Evolutionary conservation across 805 yeast species (phyloP).

Genomic region (Cephaloascus fragrans): DNA sequence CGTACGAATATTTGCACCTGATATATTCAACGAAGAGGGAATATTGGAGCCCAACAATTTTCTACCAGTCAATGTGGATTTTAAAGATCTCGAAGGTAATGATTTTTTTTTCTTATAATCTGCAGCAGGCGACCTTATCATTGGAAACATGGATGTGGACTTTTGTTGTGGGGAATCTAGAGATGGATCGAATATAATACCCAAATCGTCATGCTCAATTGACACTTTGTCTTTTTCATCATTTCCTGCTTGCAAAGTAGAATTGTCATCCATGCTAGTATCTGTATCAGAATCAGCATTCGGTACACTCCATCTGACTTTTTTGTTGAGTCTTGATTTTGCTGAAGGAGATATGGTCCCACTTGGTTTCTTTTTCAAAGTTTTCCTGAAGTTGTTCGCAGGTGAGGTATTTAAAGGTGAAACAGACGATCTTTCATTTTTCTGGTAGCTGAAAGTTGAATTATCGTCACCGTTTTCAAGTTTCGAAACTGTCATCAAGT

Average conservation of each 20-base stretch:
- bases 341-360: constrained; percentile 1
- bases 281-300: constrained; percentile 11
- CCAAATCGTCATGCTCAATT: constrained; percentile 17
- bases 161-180: constrained; percentile 20
- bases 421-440: constrained; percentile 12
- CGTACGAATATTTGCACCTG: background rate
- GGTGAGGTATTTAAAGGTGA: constrained; percentile 19
- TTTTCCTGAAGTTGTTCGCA: constrained; percentile 11
- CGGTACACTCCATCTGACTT: constrained; percentile 38
- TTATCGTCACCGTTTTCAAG: background rate
- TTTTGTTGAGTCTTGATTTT: constrained; percentile 18
- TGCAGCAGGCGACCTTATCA: constrained; percentile 6
- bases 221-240: constrained; percentile 22
- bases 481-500: background rate
- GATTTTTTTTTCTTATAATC: constrained; percentile 12
- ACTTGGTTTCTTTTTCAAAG: constrained; percentile 6
- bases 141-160: constrained; percentile 1
- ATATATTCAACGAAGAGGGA: background rate
- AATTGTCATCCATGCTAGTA: constrained; percentile 19
- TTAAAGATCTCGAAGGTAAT: constrained; percentile 11
- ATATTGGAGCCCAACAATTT: background rate
- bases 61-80: constrained; percentile 4
- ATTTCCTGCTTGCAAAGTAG: constrained; percentile 9
- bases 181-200: constrained; percentile 16
- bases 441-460: background rate